Evolutionary conservation across 495 filamentous ascomycete species (phyloP), one percentile per base, ranked within the genome.

Genomic region (Neurospora sp.): DNA sequence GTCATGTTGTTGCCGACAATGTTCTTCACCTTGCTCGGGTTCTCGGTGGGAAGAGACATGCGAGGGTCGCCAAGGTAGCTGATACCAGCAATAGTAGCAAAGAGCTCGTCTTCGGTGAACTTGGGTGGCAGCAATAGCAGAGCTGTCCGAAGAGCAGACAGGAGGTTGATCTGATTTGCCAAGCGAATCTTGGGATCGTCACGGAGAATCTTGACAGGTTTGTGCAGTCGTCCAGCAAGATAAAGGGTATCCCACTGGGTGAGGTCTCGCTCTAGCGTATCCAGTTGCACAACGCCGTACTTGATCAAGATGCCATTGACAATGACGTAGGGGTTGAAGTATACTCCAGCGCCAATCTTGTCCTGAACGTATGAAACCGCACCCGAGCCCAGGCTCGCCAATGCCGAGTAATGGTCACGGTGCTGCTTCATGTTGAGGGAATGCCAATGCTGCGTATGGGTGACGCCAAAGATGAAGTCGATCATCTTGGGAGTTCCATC

Each of bases 221-320:
- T 99, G 40, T 99, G 96, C 54, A 99, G 84, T 49, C 96, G 93
- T 2, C 96, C 96, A 31, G 96, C 96, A 37, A 99, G 87, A 80
- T 98, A 99, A 49, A 99, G 84, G 0, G 93, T 97, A 71, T 95
- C 89, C 96, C 96, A 99, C 75, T 93, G 87, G 23, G 87, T 91
- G 70, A 99, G 87, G 79, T 99, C 96, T 23, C 84, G 86, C 76
- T 91, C 93, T n/a, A 99, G 84, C 0, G 93, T 97, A 77, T 93
- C 89, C 71, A 98, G 83, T 77, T 96, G 97, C 11, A 97, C 96
- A 4, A 99, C 95, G 20, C 95, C 96, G 77, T 99, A 99, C 82
- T 99, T 99, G 80, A 99, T 96, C 78, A 97, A 82, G 18, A 93
- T 97, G 38, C 96, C 96, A 78, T 98, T 97, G n/a, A 98, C 90